Base-by-base conservation (phyloP, 2,329 filamentous ascomycete species). In the Talaromyces atroroseus region DNA sequence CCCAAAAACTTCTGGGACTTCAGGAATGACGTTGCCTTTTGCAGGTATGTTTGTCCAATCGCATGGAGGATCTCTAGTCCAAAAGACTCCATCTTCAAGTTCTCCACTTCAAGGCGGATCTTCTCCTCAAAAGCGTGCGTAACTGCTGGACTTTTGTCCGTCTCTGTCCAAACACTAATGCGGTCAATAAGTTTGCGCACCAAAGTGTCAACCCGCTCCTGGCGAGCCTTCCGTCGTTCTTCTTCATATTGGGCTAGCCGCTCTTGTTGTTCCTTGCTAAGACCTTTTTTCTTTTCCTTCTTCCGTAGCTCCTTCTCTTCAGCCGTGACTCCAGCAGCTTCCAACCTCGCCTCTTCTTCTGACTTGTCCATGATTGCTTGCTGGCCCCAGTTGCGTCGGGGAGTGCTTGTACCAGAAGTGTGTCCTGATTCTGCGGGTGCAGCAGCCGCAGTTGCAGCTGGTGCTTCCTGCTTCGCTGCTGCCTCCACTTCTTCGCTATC, bases 41-140 rank as follows among this genome's bases (percentile, higher is more conserved):
- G 85, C 26, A 94, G 76, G 73, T 99, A 99, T 3, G 90, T 95
- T 64, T 88, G 82, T 16, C 94, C 94, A 66, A 99, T 95, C 47
- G 94, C 92, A 72, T 97, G 92, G 49, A 96, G 80, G 64, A 97
- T 97, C 65, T 99, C 94, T 44, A 99, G 81, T 52, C 94, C 94
- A 65, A 99, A 99, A 0, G 89, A 95, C 76, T 99, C 94, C 90
- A 99, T 99, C 81, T 97, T 99, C 65, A 99, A 80, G 69, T 97
- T 95, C 78, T 99, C 94, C 24, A 95, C 90, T 76, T 99, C 94
- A 42, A 97, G 84, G 42, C 87, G 84, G 63, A 89, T 96, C 82
- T 99, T 96, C 71, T 92, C 90, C 71, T 92, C 87, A 78, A 97
- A 99, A 0, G 94, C 89, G 57, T 77, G 78, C 34, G 92, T 97